Percentiles rank a stretch among this genome's conserved stretches.
Evolutionary conservation across 495 filamentous ascomycete genomes (phyloP).

Genomic region (Penicillium canescens): DNA sequence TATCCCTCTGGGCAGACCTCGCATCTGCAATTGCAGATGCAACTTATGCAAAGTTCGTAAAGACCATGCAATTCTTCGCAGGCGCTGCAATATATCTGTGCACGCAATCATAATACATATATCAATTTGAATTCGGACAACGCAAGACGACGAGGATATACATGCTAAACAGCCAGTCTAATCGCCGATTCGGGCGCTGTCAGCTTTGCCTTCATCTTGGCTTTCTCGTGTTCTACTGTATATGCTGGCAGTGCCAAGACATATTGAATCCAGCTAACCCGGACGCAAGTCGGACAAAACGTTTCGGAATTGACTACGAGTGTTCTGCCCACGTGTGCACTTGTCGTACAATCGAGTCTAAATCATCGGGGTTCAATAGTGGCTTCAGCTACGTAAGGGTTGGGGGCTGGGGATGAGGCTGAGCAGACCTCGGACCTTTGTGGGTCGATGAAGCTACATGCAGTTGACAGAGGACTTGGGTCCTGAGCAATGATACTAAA

Average conservation of each 20-base stretch:
- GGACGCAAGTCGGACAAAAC: not conserved
- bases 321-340: slow-evolving; percentile 1
- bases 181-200: not conserved
- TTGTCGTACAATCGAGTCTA: not conserved
- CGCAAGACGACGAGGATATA: not conserved
- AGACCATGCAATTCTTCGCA: not conserved
- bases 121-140: not conserved
- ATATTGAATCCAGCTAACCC: not conserved
- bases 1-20: not conserved
- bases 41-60: not conserved
- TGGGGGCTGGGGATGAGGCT: not conserved
- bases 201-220: not conserved
- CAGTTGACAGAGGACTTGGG: too few relatives aligned
- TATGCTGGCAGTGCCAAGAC: not conserved
- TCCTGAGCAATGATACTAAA: too few relatives aligned
- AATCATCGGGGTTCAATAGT: not conserved
- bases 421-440: not conserved
- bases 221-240: not conserved
- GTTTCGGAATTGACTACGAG: not conserved
- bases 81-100: not conserved
- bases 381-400: not conserved
- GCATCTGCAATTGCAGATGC: not conserved
- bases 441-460: not conserved
- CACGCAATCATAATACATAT: not conserved
- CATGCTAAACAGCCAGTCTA: not conserved